Evolutionary conservation across 345 rosid species (phyloP).

Genomic region (Punica granatum): DNA sequence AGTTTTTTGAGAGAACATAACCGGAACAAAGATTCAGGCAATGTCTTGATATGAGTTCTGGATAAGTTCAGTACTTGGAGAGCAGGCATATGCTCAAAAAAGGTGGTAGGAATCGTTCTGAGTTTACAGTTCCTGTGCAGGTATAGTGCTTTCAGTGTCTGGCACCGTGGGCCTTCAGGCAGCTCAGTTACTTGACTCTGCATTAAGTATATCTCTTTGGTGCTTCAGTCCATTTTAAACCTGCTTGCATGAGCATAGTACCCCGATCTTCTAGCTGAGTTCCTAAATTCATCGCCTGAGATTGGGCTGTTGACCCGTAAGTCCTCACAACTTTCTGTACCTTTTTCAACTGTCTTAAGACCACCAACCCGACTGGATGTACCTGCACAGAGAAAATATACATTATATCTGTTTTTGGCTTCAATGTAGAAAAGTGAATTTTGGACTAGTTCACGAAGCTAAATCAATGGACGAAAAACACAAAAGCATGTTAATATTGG

Average conservation of each 20-base stretch:
- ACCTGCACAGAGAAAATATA: too few species aligned
- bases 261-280: background rate
- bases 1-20: slow-evolving; percentile 16
- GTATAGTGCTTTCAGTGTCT: slow-evolving; percentile 1
- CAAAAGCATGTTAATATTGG: too few species aligned
- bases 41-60: slow-evolving; percentile 20
- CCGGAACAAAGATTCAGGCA: slow-evolving; percentile 18
- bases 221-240: slow-evolving; percentile 4
- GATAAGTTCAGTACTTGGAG: slow-evolving; percentile 22
- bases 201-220: slow-evolving; percentile 14
- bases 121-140: slow-evolving; percentile 15
- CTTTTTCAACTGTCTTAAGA: background rate
- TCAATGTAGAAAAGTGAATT: too few species aligned
- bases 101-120: slow-evolving; percentile 13
- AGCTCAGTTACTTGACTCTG: slow-evolving; percentile 6
- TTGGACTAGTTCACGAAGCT: too few species aligned
- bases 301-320: background rate
- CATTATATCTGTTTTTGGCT: too few species aligned
- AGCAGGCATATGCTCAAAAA: slow-evolving; percentile 20
- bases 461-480: too few species aligned
- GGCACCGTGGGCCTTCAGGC: slow-evolving; percentile 11
- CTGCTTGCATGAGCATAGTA: background rate
- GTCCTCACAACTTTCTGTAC: background rate
- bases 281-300: background rate
- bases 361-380: too few species aligned